A percentile compares a stretch with the other conserved stretches of the same genome.
phyloP scores from a whole-genome alignment of 352 stramenopile genomes.

The Thraustochytrium striatum region DNA sequence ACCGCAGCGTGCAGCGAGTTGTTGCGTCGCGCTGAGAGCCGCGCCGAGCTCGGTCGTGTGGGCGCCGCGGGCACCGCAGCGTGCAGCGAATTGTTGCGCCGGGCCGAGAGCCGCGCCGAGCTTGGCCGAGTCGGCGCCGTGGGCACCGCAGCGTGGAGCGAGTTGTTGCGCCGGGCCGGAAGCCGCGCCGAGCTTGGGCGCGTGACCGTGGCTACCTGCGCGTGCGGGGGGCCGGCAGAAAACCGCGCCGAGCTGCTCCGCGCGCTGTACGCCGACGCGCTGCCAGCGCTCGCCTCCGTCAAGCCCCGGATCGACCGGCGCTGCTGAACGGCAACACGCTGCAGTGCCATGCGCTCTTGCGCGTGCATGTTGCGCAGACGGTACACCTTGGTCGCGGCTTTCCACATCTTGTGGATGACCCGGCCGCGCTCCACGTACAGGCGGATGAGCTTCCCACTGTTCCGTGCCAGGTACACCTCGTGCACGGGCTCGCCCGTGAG shows the following conservation, averaged over 20 bases:
- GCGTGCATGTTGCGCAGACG: background rate
- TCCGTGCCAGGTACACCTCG: constrained; percentile 23
- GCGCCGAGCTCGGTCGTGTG: too few species aligned
- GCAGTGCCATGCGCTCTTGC: background rate
- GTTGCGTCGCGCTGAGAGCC: too few species aligned
- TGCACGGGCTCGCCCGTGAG: constrained; percentile 40
- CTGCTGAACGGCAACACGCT: background rate
- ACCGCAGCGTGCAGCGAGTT: too few species aligned
- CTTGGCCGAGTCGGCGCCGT: too few species aligned
- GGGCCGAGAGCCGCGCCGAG: too few species aligned
- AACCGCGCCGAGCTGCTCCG: background rate
- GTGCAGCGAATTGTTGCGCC: too few species aligned
- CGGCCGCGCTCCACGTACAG: constrained; percentile 33
- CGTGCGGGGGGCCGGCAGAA: background rate
- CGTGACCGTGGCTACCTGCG: background rate
- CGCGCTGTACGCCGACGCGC: background rate
- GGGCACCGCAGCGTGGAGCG: too few species aligned
- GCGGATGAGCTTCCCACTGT: constrained; percentile 28
- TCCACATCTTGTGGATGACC: constrained; percentile 44
- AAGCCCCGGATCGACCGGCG: too few species aligned
- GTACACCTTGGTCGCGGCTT: constrained; percentile 23
- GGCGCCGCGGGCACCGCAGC: too few species aligned
- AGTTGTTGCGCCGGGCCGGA: too few species aligned
- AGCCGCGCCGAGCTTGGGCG: too few species aligned
- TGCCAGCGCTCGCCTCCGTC: too few species aligned